A percentile compares a stretch with the other conserved stretches of the same genome.
phyloP scores from a whole-genome alignment of 306 rosid genomes.

The Trichosanthes truncata region DNA sequence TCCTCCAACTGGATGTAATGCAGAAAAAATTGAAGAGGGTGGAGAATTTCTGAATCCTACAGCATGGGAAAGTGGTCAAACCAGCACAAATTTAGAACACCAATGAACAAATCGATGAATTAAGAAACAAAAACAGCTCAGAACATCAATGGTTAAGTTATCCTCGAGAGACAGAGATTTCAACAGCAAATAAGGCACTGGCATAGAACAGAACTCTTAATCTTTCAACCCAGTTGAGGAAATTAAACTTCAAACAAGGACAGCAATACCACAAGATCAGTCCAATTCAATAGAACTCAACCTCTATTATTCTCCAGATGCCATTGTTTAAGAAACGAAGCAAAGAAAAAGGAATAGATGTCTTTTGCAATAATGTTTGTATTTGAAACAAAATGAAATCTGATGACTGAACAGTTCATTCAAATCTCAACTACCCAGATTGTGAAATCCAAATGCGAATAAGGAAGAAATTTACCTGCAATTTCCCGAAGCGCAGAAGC shows the following conservation, averaged over 20 bases:
- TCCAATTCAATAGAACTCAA: neutral
- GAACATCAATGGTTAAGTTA: neutral
- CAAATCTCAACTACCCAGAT: neutral
- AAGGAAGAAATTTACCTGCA: conserved; percentile 37
- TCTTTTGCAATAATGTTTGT: neutral
- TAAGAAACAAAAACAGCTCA: neutral
- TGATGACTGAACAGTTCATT: neutral
- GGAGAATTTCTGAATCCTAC: conserved; percentile 43
- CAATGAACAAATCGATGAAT: neutral
- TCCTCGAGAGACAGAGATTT: no score
- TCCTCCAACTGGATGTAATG: conserved; percentile 33
- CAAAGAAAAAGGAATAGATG: neutral
- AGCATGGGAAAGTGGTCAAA: conserved; percentile 11
- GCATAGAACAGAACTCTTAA: neutral
- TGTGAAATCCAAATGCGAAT: neutral
- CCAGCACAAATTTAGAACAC: neutral
- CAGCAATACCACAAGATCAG: neutral
- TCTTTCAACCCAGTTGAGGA: neutral
- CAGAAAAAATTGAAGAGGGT: conserved; percentile 32
- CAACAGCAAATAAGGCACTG: neutral
- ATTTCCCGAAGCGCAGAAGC: conserved; percentile 50
- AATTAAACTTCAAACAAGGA: neutral
- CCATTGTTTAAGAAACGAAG: neutral
- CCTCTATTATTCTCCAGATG: neutral
- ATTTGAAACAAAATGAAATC: neutral